phyloP scores from a whole-genome alignment of 352 stramenopile species.

The Phytophthora hybrid region DNA sequence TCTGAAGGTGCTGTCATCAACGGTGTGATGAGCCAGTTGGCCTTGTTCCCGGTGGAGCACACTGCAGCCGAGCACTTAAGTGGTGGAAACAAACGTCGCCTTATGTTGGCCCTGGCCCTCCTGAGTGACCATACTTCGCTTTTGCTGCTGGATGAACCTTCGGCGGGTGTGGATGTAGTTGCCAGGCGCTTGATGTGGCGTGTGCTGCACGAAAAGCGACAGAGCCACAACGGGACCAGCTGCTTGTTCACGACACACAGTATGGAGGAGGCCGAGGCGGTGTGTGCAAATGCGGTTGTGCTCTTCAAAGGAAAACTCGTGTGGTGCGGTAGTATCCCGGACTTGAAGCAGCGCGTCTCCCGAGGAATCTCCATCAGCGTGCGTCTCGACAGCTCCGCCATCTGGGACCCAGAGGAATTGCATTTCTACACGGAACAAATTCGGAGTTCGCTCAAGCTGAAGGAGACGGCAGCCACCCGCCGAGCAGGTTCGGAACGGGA shows the following conservation, averaged over 20 bases:
- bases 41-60: conserved; percentile 68
- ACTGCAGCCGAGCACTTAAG: conserved; percentile 72
- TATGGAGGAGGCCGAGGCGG: conserved; percentile 86
- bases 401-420: conserved; percentile 56
- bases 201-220: conserved; percentile 68
- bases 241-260: conserved; percentile 89
- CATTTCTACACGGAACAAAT: conserved; percentile 60
- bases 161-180: conserved; percentile 83
- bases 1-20: conserved; percentile 49
- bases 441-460: conserved; percentile 35
- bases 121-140: conserved; percentile 71
- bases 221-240: conserved; percentile 54
- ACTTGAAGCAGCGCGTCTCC: conserved; percentile 78
- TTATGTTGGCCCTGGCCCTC: conserved; percentile 83
- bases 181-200: conserved; percentile 84
- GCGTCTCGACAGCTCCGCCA: conserved; percentile 50
- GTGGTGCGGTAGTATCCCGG: conserved; percentile 81
- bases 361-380: conserved; percentile 78
- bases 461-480: conserved; percentile 10
- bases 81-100: conserved; percentile 81
- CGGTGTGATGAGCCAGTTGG: conserved; percentile 58
- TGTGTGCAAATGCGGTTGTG: conserved; percentile 85
- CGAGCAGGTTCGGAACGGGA: conserved; percentile 28
- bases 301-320: conserved; percentile 77
- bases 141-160: conserved; percentile 85